Conservation (phyloP, 257 asterid genomes). For the Thymus mandschuricus region DNA sequence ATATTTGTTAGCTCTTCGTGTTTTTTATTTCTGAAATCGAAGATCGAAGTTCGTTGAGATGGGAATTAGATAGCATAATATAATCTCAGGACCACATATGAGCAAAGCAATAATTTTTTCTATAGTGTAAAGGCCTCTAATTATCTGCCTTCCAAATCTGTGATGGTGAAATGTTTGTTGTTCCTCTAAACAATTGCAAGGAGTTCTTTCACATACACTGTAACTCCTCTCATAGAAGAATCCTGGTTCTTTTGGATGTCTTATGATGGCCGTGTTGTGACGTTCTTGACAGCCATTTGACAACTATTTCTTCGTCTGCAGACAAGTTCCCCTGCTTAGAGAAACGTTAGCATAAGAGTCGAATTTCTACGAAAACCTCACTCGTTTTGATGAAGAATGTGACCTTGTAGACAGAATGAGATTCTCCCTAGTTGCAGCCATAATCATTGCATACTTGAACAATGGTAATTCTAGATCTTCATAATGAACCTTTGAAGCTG, state of each 20-base stretch:
- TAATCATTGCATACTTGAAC: not conserved
- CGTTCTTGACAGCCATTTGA: conserved; percentile 46
- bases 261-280: conserved; percentile 47
- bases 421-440: conserved; percentile 36
- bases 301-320: conserved; percentile 44
- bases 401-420: conserved; percentile 57
- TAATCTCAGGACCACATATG: no score
- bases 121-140: not conserved
- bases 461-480: conserved; percentile 36
- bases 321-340: conserved; percentile 40
- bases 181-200: no score
- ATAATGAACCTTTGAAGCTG: not conserved
- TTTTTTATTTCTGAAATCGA: no score
- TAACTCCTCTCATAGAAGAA: conserved; percentile 23
- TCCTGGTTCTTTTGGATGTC: conserved; percentile 50
- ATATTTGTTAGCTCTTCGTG: no score
- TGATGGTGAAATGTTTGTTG: conserved; percentile 24
- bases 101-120: no score
- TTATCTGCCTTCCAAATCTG: conserved; percentile 27
- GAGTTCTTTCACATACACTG: no score
- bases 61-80: no score
- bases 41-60: no score
- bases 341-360: not conserved
- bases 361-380: no score
- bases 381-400: not conserved